Percentiles rank a stretch among this genome's conserved stretches.
These are phyloP conservation scores for Hepatocystis sp. DNA, from an alignment of 169 alveolate genomes.

Conservation along the genomic window DNA sequence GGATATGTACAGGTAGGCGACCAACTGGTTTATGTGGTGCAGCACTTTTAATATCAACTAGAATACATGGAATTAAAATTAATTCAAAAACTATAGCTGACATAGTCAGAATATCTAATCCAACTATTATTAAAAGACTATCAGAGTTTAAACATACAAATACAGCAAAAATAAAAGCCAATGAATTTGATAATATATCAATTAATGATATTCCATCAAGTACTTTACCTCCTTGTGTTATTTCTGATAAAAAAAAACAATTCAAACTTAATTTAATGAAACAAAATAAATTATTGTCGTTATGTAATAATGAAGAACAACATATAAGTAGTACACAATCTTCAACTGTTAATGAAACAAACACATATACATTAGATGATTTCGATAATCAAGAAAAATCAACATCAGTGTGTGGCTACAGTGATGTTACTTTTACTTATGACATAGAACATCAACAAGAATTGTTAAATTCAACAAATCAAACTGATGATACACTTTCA, in stretches of 20 bases:
- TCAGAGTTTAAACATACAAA: conserved; percentile 95
- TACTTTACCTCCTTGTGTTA: conserved; percentile 88
- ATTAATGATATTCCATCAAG: conserved; percentile 86
- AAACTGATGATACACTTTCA: neutral
- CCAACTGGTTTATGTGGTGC: conserved; percentile 99
- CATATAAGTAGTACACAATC: conserved; percentile 13
- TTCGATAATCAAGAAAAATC: neutral
- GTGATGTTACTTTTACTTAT: too few species aligned
- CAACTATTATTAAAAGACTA: conserved; percentile 95
- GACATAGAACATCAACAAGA: neutral
- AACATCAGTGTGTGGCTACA: too few species aligned
- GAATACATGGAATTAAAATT: conserved; percentile 94
- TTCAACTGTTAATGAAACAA: conserved; percentile 1
- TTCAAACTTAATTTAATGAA: conserved; percentile 66
- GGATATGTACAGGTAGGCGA: conserved; percentile 98
- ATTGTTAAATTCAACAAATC: too few species aligned
- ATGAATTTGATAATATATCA: conserved; percentile 93
- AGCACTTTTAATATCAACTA: conserved; percentile 97
- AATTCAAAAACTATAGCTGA: conserved; percentile 92
- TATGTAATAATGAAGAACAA: conserved; percentile 75
- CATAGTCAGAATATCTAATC: conserved; percentile 95
- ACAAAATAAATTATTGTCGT: conserved; percentile 57
- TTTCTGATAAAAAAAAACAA: conserved; percentile 58
- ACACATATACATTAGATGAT: neutral
- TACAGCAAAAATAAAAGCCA: conserved; percentile 93